Evolutionary conservation across 202 grass and related monocot genomes (phyloP).

Genomic region (Panicum hallii): DNA sequence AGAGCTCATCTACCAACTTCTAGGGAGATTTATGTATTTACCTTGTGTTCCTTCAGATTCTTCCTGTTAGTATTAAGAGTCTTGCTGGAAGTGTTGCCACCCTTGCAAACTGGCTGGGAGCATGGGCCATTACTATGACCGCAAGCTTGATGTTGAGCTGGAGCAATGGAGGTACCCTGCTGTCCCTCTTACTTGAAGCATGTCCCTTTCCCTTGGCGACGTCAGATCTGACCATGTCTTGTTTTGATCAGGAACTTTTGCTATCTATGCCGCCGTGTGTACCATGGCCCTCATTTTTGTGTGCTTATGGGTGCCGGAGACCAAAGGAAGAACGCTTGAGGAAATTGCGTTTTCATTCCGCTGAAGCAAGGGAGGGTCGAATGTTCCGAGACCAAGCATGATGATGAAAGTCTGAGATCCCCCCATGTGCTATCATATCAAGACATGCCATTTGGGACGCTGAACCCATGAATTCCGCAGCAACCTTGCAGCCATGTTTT

Average conservation of each 20-base stretch:
- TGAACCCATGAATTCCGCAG: neutral
- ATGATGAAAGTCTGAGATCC: neutral
- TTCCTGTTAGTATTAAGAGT: constrained; percentile 83
- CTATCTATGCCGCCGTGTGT: constrained; percentile 52
- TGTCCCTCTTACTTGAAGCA: neutral
- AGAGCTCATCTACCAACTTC: constrained; percentile 4
- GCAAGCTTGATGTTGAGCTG: constrained; percentile 72
- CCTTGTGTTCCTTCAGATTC: constrained; percentile 52
- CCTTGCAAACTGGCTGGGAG: constrained; percentile 63
- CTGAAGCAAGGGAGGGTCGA: constrained; percentile 23
- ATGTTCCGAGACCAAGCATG: neutral
- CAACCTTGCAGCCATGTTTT: constrained; percentile 20
- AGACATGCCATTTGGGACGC: neutral
- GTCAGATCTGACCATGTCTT: neutral
- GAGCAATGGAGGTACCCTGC: constrained; percentile 61
- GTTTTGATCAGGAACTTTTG: constrained; percentile 64
- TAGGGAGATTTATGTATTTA: neutral
- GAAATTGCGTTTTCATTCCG: constrained; percentile 73
- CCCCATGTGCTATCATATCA: constrained; percentile 1
- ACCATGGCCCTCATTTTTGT: constrained; percentile 59
- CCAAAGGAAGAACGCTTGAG: constrained; percentile 67
- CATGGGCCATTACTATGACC: constrained; percentile 69
- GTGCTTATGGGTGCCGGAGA: constrained; percentile 71
- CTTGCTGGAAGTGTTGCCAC: constrained; percentile 78
- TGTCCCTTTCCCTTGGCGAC: neutral